Conservation (phyloP, 257 asterid genomes). For the Salvia miltiorrhiza region DNA sequence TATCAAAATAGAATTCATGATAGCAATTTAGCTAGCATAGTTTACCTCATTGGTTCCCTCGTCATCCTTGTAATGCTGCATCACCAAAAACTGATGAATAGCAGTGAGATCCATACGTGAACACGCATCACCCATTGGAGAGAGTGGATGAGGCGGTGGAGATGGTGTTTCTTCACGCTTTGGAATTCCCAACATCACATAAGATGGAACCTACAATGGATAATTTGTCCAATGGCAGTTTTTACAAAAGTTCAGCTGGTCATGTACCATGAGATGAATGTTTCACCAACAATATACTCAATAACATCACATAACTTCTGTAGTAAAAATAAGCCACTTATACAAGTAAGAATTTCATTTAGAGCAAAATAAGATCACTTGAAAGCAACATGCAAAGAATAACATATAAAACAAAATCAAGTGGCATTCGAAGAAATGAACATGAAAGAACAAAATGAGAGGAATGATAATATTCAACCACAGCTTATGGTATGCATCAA, state of each 20-base stretch:
- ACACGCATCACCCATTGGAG: constrained; percentile 96
- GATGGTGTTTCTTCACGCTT: constrained; percentile 84
- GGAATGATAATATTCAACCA: background rate
- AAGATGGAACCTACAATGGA: constrained; percentile 68
- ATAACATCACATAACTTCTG: background rate
- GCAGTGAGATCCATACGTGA: constrained; percentile 97
- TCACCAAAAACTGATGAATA: constrained; percentile 89
- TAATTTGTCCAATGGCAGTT: constrained; percentile 1
- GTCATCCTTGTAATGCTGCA: constrained; percentile 89
- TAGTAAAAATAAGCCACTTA: background rate
- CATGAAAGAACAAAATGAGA: background rate
- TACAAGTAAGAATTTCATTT: background rate
- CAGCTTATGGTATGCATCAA: background rate
- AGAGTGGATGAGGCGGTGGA: constrained; percentile 89
- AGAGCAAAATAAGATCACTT: background rate
- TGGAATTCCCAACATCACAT: constrained; percentile 88
- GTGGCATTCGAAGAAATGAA: background rate
- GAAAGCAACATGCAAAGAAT: background rate
- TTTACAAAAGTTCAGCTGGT: background rate
- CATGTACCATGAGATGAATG: background rate
- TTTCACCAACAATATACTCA: background rate
- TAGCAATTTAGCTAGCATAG: constrained; percentile 12
- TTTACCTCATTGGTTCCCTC: constrained; percentile 92
- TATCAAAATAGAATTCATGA: constrained; percentile 7
- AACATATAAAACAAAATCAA: background rate